Percentiles rank a stretch among this genome's conserved stretches.
These are phyloP conservation scores for Lachnum nothofagi DNA, from an alignment of 2,329 filamentous ascomycete genomes.

Conservation along the genomic window DNA sequence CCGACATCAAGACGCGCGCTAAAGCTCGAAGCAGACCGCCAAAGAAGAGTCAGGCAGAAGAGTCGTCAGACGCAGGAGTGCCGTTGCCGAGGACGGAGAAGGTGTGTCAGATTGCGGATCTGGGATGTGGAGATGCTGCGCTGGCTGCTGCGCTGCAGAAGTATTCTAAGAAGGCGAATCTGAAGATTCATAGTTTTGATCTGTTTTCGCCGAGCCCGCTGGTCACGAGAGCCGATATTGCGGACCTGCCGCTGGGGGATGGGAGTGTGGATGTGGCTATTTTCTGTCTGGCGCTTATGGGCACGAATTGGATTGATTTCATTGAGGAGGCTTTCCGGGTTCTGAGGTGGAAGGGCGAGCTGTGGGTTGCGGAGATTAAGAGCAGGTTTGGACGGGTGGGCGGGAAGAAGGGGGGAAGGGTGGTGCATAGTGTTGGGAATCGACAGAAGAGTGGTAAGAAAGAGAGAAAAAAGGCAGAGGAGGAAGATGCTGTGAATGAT, in stretches of 20 bases:
- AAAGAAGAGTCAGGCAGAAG: constrained; percentile 14
- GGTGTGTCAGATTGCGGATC: constrained; percentile 74
- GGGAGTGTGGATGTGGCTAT: constrained; percentile 79
- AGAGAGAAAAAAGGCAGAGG: constrained; percentile 38
- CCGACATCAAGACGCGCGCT: constrained; percentile 63
- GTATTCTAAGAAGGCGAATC: constrained; percentile 59
- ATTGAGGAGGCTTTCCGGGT: constrained; percentile 93
- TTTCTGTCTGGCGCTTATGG: constrained; percentile 96
- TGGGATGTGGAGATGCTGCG: constrained; percentile 88
- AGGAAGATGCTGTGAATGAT: constrained; percentile 44
- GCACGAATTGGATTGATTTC: constrained; percentile 96
- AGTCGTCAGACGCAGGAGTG: constrained; percentile 21
- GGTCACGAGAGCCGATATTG: constrained; percentile 85
- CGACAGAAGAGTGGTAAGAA: constrained; percentile 52
- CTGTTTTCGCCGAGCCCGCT: constrained; percentile 70
- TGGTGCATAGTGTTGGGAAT: constrained; percentile 68
- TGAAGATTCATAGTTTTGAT: constrained; percentile 81
- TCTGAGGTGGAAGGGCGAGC: constrained; percentile 87
- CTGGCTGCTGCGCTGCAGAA: constrained; percentile 65
- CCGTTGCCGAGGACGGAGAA: constrained; percentile 66
- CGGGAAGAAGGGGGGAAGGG: constrained; percentile 41
- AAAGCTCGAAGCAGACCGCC: constrained; percentile 38
- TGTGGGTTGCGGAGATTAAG: constrained; percentile 97
- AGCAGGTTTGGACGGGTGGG: constrained; percentile 70
- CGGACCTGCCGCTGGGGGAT: constrained; percentile 70